Base-by-base conservation (phyloP, 345 rosid genomes). In the Eucalyptus shirleyi region DNA sequence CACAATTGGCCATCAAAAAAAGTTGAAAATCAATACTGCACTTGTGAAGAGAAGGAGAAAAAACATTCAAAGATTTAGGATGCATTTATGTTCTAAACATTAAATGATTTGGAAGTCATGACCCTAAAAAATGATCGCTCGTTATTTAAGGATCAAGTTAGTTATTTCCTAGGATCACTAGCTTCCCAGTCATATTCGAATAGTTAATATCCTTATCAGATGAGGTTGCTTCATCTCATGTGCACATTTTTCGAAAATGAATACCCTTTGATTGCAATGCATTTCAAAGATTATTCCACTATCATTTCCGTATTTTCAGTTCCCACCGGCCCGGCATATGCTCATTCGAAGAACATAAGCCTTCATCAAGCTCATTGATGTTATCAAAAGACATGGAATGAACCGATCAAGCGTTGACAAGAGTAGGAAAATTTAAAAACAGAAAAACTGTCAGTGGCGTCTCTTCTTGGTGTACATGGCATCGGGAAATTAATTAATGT, bases 1-100 rank as follows among this genome's bases (percentile, higher is more conserved):
- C 4, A 3, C 21, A 51, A 51, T 55, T 0, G 1, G 5, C 2
- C 2, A 0, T 21, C 2, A 9, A 0, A 23, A 55, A 55, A 21
- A 55, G 26, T 55, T 55, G 21, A 55, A 55, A 55, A 55, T 21
- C 60, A 55, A 55, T 4, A 21, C 12, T 7, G 0, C 26, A 21
- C 10, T 8, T 0, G 2, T 21, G 59, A 55, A 55, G 24, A 55
- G 59, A 55, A 21, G 4, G 26, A 23, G 12, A 55, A 55, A 55
- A 55, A 55, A 23, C 28, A 55, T 55, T 55, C 26, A 23, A 55
- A 8, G 60, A 19, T 55, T 55, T 55, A 55, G 0, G 60, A 3
- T 23, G 26, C 1, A 2, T 0, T 55, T 23, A 55, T 55, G 4
- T 23, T 19, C 2, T 12, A 4, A 23, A 55, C 4, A 55, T 4